phyloP scores from a whole-genome alignment of 768 basidiomycete genomes.

The Melanogaster broomeanus region DNA sequence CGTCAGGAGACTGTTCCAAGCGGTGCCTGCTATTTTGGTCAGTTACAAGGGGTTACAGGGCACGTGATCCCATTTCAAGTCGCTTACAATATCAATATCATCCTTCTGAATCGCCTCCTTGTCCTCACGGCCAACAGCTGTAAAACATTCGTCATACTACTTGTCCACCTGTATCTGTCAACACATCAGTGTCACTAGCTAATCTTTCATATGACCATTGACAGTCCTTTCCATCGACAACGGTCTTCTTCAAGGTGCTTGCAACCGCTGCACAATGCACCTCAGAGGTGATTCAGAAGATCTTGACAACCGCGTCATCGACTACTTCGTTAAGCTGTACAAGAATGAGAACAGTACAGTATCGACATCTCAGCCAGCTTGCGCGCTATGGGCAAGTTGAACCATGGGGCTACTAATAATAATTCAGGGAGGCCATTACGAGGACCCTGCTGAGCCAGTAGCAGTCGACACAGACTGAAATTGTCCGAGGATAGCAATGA shows the following conservation, averaged over 20 bases:
- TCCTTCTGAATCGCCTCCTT: no score
- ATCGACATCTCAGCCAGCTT: constrained; percentile 78
- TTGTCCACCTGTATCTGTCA: no score
- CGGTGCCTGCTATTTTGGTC: no score
- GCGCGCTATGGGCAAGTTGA: constrained; percentile 86
- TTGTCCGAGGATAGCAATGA: constrained; percentile 97
- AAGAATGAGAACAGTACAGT: constrained; percentile 92
- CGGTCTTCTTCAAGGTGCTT: constrained; percentile 86
- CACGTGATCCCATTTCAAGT: no score
- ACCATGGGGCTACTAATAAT: constrained; percentile 90
- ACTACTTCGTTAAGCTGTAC: constrained; percentile 86
- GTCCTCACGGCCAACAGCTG: no score
- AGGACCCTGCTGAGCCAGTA: constrained; percentile 90
- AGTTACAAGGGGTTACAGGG: no score
- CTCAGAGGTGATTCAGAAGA: constrained; percentile 97
- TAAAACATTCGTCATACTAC: no score
- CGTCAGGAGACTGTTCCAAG: no score
- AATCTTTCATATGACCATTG: no score
- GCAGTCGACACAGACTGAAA: constrained; percentile 89
- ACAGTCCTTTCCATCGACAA: constrained; percentile 93
- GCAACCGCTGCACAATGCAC: constrained; percentile 95
- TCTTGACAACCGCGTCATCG: constrained; percentile 92
- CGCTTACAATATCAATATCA: no score
- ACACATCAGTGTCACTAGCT: no score
- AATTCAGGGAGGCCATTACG: constrained; percentile 96